Evolutionary conservation across 768 basidiomycete genomes (phyloP), one percentile per base, ranked within the genome.

Genomic region (Mrakia blollopis): DNA sequence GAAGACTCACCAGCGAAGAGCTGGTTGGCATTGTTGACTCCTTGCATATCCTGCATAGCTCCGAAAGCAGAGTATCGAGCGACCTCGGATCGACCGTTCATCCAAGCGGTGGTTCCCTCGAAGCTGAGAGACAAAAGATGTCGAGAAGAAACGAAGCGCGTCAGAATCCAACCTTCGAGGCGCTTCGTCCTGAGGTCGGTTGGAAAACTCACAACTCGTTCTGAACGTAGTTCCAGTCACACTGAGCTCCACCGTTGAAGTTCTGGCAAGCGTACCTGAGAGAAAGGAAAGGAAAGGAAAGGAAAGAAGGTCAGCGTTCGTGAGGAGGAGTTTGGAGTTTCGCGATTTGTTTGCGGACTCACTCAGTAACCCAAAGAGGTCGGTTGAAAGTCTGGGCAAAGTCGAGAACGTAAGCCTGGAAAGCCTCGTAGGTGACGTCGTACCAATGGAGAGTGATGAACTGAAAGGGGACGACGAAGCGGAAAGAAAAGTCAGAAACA

Each of bases 181-280:
- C 63, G 30, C 30, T 8, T 37, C 32, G 3, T 37, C 5, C 61
- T 1, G 69, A 39, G 39, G n/a, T n/a, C 14, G 21, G 32, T 3
- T 13, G 16, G 10, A 8, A 18, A 1, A 50, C 69, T 44, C 69
- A 71, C 69, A 72, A 72, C 54, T 52, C 47, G 37, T 54, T 54
- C 28, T 37, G 35, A n/a, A 77, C 63, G 72, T 77, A 72, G 39
- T 73, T 70, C 57, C 39, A 39, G 13, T 77, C 67, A 75, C 83
- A 83, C 80, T 84, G 84, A 54, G 83, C 80, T 23, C 81, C 82
- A n/a, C 80, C 82, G 78, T 81, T 81, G 78, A 82, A 84, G 76
- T 81, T 81, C 79, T 84, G 83, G 79, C 82, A 83, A 68, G 82
- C 82, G 79, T 83, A 83, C 67, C 28, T 28, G 57, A 44, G 44